These are phyloP conservation scores for Fusarium anguioides DNA, from an alignment of 2,329 filamentous ascomycete genomes.

Conservation along the genomic window DNA sequence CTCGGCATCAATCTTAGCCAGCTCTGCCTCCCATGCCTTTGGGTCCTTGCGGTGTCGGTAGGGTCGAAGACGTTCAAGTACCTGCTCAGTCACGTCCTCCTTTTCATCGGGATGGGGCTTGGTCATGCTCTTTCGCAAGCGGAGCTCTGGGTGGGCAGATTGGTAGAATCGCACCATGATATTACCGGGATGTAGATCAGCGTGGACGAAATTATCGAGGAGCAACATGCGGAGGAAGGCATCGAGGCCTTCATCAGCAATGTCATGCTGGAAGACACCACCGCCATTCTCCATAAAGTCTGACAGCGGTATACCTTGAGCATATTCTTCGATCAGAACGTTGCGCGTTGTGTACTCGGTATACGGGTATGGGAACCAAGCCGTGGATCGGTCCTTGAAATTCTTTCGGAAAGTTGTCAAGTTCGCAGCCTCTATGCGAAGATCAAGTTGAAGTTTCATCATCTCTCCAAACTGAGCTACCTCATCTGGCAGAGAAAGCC, in stretches of 20 bases:
- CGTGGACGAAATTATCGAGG: slow-evolving; percentile 97
- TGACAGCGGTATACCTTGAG: slow-evolving; percentile 89
- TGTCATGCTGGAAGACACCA: slow-evolving; percentile 91
- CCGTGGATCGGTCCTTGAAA: slow-evolving; percentile 88
- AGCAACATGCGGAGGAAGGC: slow-evolving; percentile 97
- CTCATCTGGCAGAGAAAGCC: slow-evolving; percentile 95
- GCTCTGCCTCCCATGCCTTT: slow-evolving; percentile 77
- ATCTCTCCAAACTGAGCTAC: slow-evolving; percentile 95
- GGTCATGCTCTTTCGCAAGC: slow-evolving; percentile 44
- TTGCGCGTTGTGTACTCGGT: slow-evolving; percentile 91
- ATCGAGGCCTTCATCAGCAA: slow-evolving; percentile 93
- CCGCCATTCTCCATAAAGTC: slow-evolving; percentile 93
- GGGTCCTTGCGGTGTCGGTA: slow-evolving; percentile 71
- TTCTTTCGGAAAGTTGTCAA: slow-evolving; percentile 88
- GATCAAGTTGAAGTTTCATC: slow-evolving; percentile 97
- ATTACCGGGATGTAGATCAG: slow-evolving; percentile 95
- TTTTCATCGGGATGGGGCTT: slow-evolving; percentile 59
- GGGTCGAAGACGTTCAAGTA: slow-evolving; percentile 82
- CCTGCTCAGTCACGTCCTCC: slow-evolving; percentile 86
- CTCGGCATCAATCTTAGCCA: slow-evolving; percentile 82
- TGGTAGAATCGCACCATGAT: slow-evolving; percentile 99
- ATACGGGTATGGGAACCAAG: slow-evolving; percentile 98
- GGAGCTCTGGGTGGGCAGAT: slow-evolving; percentile 75
- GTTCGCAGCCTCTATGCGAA: slow-evolving; percentile 94
- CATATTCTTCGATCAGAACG: slow-evolving; percentile 94